These are phyloP conservation scores for Aspergillus novoparasiticus DNA, from an alignment of 2,329 filamentous ascomycete genomes.

Conservation along the genomic window DNA sequence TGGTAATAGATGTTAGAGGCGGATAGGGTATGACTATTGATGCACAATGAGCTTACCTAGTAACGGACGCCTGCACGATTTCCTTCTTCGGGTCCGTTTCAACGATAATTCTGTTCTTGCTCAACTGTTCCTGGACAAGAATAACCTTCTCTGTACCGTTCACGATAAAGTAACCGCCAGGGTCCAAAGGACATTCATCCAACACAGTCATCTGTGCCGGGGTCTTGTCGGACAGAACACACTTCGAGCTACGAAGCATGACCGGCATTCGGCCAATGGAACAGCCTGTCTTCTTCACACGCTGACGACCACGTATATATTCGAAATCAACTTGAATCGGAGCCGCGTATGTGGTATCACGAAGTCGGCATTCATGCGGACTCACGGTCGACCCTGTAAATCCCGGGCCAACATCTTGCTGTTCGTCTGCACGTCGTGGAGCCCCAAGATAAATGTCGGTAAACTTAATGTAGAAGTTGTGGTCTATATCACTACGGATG, in stretches of 20 bases:
- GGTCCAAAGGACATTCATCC: slow-evolving; percentile 94
- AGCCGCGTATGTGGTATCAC: slow-evolving; percentile 97
- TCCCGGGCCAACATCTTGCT: slow-evolving; percentile 54
- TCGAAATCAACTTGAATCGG: slow-evolving; percentile 91
- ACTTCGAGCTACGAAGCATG: slow-evolving; percentile 96
- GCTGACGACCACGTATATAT: slow-evolving; percentile 79
- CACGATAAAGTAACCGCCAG: slow-evolving; percentile 96
- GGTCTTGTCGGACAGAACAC: slow-evolving; percentile 78
- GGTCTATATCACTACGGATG: slow-evolving; percentile 89
- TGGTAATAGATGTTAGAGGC: slow-evolving; percentile 41
- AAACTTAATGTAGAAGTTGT: slow-evolving; percentile 89
- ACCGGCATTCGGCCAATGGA: slow-evolving; percentile 89
- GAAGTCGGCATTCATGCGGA: slow-evolving; percentile 92
- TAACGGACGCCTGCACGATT: slow-evolving; percentile 92
- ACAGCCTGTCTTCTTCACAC: slow-evolving; percentile 72
- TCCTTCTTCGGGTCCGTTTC: slow-evolving; percentile 91
- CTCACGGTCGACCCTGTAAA: slow-evolving; percentile 63
- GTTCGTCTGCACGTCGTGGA: slow-evolving; percentile 77
- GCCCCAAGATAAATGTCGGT: slow-evolving; percentile 85
- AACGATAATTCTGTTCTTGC: slow-evolving; percentile 98
- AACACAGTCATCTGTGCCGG: slow-evolving; percentile 87
- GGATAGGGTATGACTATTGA: neutral
- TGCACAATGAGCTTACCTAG: slow-evolving; percentile 49
- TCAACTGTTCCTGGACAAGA: slow-evolving; percentile 95
- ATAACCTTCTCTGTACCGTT: slow-evolving; percentile 99